A percentile compares a stretch with the other conserved stretches of the same genome.
Evolutionary conservation across 257 asterid species (phyloP).

Genomic region (Gentiana dahurica): DNA sequence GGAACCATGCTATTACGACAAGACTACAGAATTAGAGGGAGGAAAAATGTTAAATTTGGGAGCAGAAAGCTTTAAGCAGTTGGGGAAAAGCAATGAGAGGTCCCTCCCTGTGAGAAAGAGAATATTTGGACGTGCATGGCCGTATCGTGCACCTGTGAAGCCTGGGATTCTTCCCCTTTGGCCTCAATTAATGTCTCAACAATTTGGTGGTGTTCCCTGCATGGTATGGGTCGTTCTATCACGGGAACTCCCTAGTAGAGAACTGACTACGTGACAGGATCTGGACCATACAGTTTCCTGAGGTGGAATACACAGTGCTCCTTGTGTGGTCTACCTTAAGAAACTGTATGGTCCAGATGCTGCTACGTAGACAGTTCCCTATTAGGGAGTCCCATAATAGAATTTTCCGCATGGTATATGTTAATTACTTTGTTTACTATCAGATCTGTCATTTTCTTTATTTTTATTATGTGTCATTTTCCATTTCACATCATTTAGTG

Average conservation of each 20-base stretch:
- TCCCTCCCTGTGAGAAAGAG: conserved; percentile 45
- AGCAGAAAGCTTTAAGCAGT: conserved; percentile 39
- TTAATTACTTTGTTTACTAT: background rate
- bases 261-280: no score
- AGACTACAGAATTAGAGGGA: background rate
- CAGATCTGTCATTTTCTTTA: no score
- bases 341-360: no score
- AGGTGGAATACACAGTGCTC: no score
- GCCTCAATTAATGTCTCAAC: conserved; percentile 26
- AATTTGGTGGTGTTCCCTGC: conserved; percentile 25
- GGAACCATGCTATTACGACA: conserved; percentile 39
- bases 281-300: no score
- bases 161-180: conserved; percentile 38
- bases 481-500: no score
- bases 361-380: no score
- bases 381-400: no score
- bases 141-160: conserved; percentile 41
- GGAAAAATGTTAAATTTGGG: conserved; percentile 12
- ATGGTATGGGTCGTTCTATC: no score
- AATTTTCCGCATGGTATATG: conserved; percentile 32
- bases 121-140: conserved; percentile 57
- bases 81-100: conserved; percentile 32
- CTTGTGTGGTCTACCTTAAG: no score
- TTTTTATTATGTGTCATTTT: no score
- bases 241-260: no score